Evolutionary conservation across 208 protist genomes (phyloP).

Genomic region (Leishmania amazonensis): DNA sequence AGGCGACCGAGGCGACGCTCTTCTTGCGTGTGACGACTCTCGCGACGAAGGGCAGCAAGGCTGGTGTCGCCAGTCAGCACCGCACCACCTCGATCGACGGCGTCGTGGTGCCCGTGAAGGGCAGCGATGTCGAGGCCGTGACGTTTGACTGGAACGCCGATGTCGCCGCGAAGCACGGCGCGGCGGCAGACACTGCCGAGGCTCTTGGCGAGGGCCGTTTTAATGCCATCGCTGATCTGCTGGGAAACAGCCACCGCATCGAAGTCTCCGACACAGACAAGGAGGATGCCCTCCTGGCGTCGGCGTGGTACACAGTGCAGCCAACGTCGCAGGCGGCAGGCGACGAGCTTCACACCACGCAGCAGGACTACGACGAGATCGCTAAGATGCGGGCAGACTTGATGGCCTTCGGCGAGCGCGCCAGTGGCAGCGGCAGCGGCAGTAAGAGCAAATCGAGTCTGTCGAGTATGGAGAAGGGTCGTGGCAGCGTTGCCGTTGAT

Average conservation of each 20-base stretch:
- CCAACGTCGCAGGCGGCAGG: slow-evolving; percentile 53
- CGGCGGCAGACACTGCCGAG: slow-evolving; percentile 43
- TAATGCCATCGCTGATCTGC: slow-evolving; percentile 79
- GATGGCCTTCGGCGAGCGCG: slow-evolving; percentile 75
- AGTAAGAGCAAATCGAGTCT: slow-evolving; percentile 85
- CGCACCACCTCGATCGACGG: slow-evolving; percentile 54
- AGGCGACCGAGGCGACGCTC: slow-evolving; percentile 84
- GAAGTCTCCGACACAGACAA: slow-evolving; percentile 18
- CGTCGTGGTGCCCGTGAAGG: slow-evolving; percentile 50
- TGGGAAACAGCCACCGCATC: slow-evolving; percentile 30
- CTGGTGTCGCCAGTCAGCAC: slow-evolving; percentile 21
- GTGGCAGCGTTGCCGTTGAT: slow-evolving; percentile 55
- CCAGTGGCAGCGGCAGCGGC: slow-evolving; percentile 58
- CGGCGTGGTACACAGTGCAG: slow-evolving; percentile 84
- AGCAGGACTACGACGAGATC: slow-evolving; percentile 86
- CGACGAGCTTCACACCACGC: slow-evolving; percentile 59
- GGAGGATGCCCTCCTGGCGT: slow-evolving; percentile 45
- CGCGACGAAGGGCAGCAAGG: slow-evolving; percentile 28
- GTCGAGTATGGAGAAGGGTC: slow-evolving; percentile 84
- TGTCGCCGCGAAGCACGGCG: slow-evolving; percentile 20
- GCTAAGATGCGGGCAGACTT: slow-evolving; percentile 81
- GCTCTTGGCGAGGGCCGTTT: slow-evolving; percentile 70
- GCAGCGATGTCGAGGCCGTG: slow-evolving; percentile 73
- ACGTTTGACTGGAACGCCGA: slow-evolving; percentile 68
- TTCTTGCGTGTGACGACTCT: slow-evolving; percentile 65